Base-by-base conservation (phyloP, 1,284 basidiomycete species). In the Phylloporus sp. region DNA sequence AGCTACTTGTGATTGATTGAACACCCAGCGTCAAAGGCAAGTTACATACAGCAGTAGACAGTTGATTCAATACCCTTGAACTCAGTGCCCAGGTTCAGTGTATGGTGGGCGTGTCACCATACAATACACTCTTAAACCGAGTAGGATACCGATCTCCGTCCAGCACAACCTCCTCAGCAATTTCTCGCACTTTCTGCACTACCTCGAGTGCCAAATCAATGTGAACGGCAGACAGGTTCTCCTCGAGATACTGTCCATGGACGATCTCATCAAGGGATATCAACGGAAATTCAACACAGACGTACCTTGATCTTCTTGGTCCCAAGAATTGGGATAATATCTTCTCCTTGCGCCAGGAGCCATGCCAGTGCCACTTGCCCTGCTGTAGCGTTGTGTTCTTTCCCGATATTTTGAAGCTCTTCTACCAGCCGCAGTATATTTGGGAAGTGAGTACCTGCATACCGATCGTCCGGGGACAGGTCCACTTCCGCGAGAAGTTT, bases 331-430 rank as follows among this genome's bases (percentile, higher is more conserved):
- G 77, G 78, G 37, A 85, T 78, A 55, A 84, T 73, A 62, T 81
- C 80, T n/a, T 77, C 75, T 25, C 79, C 81, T 71, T 81, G 82
- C 14, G 78, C 77, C 25, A 82, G 75, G 41, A 85, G 68, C 85
- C 86, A 88, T 1, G 86, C 85, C 5, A 88, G 77, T 0, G 79
- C 71, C 12, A 87, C 75, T 73, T 88, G 86, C 3, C 84, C 81
- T 0, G 83, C 69, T 0, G 84, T 85, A 5, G 78, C 76, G 4
- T 71, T 67, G 65, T 82, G 77, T 64, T 70, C 68, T 25, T 75
- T 68, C 1, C 82, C 82, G 29, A 84, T 66, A 14, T 66, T 61
- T 17, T 74, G 71, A 12, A 87, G 65, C 39, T 77, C 76, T 3
- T 83, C 78, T 4, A 77, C 82, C 5, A 87, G 70, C 23, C 78